These are phyloP conservation scores for Penicillium psychrofluorescens DNA, from an alignment of 495 filamentous ascomycete genomes.

Conservation along the genomic window DNA sequence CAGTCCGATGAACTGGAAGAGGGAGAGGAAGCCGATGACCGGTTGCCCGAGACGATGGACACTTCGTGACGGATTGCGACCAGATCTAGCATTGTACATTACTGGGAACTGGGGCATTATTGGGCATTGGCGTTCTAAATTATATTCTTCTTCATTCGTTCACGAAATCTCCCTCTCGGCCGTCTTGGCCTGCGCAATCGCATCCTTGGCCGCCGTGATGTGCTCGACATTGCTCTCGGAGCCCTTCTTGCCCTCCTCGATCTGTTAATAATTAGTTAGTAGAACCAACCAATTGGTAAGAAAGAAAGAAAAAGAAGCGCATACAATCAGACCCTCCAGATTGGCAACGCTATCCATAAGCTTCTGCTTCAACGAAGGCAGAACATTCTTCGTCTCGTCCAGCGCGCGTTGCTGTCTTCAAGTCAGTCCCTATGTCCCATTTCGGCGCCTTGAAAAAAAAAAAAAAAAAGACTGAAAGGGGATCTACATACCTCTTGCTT, in stretches of 20 bases:
- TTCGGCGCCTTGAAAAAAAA: too few relatives aligned
- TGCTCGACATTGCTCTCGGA: slow-evolving; percentile 47
- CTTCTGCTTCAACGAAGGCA: slow-evolving; percentile 58
- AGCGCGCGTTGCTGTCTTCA: slow-evolving; percentile 58
- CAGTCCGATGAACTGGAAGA: slow-evolving; percentile 36
- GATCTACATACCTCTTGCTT: slow-evolving; percentile 78
- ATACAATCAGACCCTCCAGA: slow-evolving; percentile 59
- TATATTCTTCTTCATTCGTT: slow-evolving; percentile 9
- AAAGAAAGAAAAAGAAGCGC: slow-evolving; percentile 19
- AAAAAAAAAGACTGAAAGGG: too few relatives aligned
- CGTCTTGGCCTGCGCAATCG: slow-evolving; percentile 52
- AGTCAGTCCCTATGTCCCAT: slow-evolving; percentile 3
- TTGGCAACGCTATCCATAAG: slow-evolving; percentile 59
- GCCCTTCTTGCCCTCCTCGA: slow-evolving; percentile 39
- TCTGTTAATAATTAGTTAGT: slow-evolving; percentile 13
- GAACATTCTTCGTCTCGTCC: slow-evolving; percentile 75
- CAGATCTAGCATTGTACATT: slow-evolving; percentile 9
- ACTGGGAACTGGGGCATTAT: slow-evolving; percentile 20
- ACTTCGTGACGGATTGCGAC: slow-evolving; percentile 32
- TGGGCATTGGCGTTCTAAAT: slow-evolving; percentile 16
- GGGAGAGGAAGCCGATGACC: slow-evolving; percentile 44
- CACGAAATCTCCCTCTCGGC: slow-evolving; percentile 36
- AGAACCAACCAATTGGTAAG: background rate
- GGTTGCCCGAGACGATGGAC: slow-evolving; percentile 61
- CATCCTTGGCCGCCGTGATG: slow-evolving; percentile 48